These are phyloP conservation scores for Xylaria sp. DNA, from an alignment of 2,329 filamentous ascomycete species.

Conservation along the genomic window DNA sequence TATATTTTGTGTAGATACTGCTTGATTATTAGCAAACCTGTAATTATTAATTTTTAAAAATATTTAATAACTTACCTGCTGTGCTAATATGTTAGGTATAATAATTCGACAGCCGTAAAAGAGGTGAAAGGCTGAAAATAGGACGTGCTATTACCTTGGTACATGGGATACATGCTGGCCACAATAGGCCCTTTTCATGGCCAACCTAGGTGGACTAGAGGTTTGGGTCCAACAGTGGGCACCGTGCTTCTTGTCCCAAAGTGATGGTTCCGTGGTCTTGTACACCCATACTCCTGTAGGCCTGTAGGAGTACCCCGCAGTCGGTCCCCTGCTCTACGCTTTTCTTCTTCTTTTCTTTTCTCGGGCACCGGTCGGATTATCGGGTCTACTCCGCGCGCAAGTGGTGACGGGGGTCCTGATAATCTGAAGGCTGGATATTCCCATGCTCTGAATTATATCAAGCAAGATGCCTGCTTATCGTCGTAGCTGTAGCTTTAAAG, in stretches of 20 bases:
- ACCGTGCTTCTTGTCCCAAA: slow-evolving; percentile 10
- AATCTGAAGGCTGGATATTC: slow-evolving; percentile 12
- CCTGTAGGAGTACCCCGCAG: slow-evolving; percentile 23
- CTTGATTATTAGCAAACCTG: too few species aligned
- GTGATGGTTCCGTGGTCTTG: slow-evolving; percentile 18
- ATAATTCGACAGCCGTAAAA: too few species aligned
- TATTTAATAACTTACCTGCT: too few species aligned
- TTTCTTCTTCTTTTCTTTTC: slow-evolving; percentile 19
- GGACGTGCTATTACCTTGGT: too few species aligned
- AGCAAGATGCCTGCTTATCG: slow-evolving; percentile 21
- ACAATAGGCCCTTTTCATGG: too few species aligned
- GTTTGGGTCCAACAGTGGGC: not conserved
- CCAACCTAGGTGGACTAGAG: too few species aligned
- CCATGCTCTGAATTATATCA: slow-evolving; percentile 15
- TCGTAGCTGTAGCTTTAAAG: not conserved
- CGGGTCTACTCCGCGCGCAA: slow-evolving; percentile 25
- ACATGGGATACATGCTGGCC: too few species aligned
- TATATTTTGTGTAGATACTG: too few species aligned
- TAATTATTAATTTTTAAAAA: too few species aligned
- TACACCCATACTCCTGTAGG: not conserved
- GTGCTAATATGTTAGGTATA: too few species aligned
- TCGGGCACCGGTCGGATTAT: slow-evolving; percentile 10
- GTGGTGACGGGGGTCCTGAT: slow-evolving; percentile 19
- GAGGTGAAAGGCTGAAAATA: too few species aligned
- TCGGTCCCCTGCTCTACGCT: not conserved